Evolutionary conservation across 1,139 yeast species (phyloP).

Genomic region (Suhomyces chickasaworum): DNA sequence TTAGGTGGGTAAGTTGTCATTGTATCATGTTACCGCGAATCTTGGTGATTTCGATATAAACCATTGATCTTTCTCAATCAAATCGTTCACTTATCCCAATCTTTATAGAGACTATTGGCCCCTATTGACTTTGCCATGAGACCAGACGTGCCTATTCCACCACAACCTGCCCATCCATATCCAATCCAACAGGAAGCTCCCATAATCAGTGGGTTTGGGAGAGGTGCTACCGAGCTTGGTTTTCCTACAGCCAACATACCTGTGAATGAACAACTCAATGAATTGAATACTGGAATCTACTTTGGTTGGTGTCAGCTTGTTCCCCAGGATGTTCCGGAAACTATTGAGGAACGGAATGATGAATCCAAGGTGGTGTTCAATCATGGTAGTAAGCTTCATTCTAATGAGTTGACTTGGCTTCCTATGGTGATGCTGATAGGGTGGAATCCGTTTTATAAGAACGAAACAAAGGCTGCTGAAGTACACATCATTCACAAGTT

Average conservation of each 20-base stretch:
- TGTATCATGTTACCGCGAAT: no score
- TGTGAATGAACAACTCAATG: constrained; percentile 49
- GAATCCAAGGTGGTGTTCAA: constrained; percentile 54
- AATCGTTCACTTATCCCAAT: neutral
- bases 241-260: constrained; percentile 95
- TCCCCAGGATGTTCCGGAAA: constrained; percentile 22
- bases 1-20: no score
- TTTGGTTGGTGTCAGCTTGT: constrained; percentile 73
- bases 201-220: constrained; percentile 87
- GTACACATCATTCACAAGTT: constrained; percentile 83
- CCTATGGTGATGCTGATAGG: constrained; percentile 98
- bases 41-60: neutral
- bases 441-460: constrained; percentile 90
- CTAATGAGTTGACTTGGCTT: constrained; percentile 45
- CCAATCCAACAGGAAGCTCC: constrained; percentile 62
- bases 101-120: neutral
- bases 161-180: constrained; percentile 55
- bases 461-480: constrained; percentile 79
- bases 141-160: constrained; percentile 44
- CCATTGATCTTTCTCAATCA: no score
- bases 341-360: constrained; percentile 27
- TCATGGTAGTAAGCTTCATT: constrained; percentile 55
- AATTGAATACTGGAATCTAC: constrained; percentile 80
- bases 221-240: constrained; percentile 92
- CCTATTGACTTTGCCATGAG: constrained; percentile 14